Evolutionary conservation across 1,284 basidiomycete species (phyloP).

Genomic region (Butyriboletus regius): DNA sequence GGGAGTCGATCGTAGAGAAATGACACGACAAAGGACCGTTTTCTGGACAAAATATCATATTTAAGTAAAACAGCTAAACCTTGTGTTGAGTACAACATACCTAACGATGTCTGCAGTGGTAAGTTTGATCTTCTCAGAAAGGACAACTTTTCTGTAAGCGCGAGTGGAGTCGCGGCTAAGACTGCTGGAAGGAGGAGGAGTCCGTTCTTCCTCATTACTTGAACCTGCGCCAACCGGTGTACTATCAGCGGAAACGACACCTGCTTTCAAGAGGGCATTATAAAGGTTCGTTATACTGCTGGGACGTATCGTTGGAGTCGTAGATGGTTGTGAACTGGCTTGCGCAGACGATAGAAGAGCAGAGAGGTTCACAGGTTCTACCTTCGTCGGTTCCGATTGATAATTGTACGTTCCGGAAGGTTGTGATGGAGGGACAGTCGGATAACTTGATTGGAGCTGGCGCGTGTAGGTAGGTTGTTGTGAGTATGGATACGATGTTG

Average conservation of each 20-base stretch:
- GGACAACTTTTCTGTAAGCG: conserved; percentile 65
- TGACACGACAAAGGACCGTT: conserved; percentile 52
- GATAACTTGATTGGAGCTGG: conserved; percentile 19
- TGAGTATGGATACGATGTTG: conserved; percentile 29
- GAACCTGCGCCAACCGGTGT: conserved; percentile 47
- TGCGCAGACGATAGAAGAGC: conserved; percentile 24
- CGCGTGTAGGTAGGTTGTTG: conserved; percentile 25
- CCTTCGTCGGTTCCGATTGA: conserved; percentile 23
- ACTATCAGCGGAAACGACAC: conserved; percentile 54
- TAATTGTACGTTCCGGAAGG: conserved; percentile 18
- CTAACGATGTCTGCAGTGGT: conserved; percentile 66
- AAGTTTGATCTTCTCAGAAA: conserved; percentile 63
- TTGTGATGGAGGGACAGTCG: conserved; percentile 11
- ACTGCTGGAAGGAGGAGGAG: conserved; percentile 34
- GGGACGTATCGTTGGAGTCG: conserved; percentile 28
- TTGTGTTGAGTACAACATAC: conserved; percentile 38
- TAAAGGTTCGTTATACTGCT: conserved; percentile 54
- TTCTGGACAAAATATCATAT: conserved; percentile 38
- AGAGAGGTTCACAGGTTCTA: conserved; percentile 29
- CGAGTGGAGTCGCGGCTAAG: conserved; percentile 50
- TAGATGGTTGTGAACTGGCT: conserved; percentile 21
- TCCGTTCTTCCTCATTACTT: conserved; percentile 36
- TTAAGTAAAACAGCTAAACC: conserved; percentile 8
- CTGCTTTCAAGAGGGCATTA: conserved; percentile 64
- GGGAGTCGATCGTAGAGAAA: conserved; percentile 72